Evolutionary conservation across 768 basidiomycete species (phyloP).

Genomic region (Lactarius pseudohatsudake): DNA sequence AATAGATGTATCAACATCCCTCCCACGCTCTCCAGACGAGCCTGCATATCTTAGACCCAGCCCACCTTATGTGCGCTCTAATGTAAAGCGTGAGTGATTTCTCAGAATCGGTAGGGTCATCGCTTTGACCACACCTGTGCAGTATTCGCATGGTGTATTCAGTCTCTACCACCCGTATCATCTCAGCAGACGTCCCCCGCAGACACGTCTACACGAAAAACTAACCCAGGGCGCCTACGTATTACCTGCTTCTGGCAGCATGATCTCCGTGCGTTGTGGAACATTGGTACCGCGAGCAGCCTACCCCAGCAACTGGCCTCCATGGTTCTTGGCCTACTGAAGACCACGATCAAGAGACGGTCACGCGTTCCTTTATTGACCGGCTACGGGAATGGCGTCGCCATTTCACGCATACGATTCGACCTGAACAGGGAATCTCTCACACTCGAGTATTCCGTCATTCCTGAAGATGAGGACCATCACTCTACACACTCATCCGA

Average conservation of each 20-base stretch:
- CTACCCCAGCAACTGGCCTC: slow-evolving; percentile 81
- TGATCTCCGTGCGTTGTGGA: slow-evolving; percentile 86
- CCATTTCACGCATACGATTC: slow-evolving; percentile 75
- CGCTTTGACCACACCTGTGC: slow-evolving; percentile 15
- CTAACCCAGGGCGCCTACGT: slow-evolving; percentile 49
- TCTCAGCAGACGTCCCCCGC: slow-evolving; percentile 39
- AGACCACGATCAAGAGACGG: slow-evolving; percentile 76
- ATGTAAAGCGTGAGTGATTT: slow-evolving; percentile 61
- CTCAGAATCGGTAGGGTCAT: slow-evolving; percentile 24
- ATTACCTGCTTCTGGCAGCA: slow-evolving; percentile 96
- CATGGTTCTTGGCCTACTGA: slow-evolving; percentile 78
- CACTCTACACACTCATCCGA: slow-evolving; percentile 35
- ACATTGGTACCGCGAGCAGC: slow-evolving; percentile 61
- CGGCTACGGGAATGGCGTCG: slow-evolving; percentile 80
- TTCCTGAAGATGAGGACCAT: slow-evolving; percentile 67
- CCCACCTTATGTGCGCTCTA: slow-evolving; percentile 89
- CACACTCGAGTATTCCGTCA: slow-evolving; percentile 78
- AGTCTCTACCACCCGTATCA: slow-evolving; percentile 45
- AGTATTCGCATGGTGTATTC: slow-evolving; percentile 96
- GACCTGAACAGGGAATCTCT: slow-evolving; percentile 82
- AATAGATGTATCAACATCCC: slow-evolving; percentile 90
- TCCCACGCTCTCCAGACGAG: slow-evolving; percentile 88
- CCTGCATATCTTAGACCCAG: slow-evolving; percentile 89
- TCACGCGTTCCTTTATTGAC: slow-evolving; percentile 69
- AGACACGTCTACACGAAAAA: slow-evolving; percentile 26